Percentiles rank a stretch among this genome's conserved stretches.
Conservation (phyloP, 2,329 filamentous ascomycete species). For the Didymella pinodella region DNA sequence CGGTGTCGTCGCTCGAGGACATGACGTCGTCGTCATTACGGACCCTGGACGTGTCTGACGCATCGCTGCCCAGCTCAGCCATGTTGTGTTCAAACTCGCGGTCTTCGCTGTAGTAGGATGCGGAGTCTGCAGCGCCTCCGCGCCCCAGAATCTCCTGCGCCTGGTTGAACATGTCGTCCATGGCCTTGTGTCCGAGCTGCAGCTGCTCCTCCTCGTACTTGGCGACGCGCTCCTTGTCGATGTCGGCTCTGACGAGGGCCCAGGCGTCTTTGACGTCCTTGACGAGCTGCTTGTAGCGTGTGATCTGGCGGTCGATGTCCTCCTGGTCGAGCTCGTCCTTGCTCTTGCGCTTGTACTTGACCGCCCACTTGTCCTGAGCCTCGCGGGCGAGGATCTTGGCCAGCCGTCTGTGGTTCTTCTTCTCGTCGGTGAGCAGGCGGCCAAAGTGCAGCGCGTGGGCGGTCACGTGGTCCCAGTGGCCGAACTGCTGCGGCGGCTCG, state of each 20-base stretch:
- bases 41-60: not conserved
- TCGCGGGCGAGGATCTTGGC: constrained; percentile 84
- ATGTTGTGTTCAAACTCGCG: constrained; percentile 49
- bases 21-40: constrained; percentile 54
- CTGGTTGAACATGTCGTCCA: constrained; percentile 76
- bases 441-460: constrained; percentile 82
- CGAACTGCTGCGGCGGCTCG: constrained; percentile 80
- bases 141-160: constrained; percentile 61
- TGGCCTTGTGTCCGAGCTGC: constrained; percentile 65
- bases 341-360: constrained; percentile 63
- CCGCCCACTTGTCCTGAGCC: constrained; percentile 77
- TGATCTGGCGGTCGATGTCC: constrained; percentile 70
- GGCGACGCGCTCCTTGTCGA: constrained; percentile 63
- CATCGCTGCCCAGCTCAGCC: constrained; percentile 38
- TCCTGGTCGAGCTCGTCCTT: constrained; percentile 83
- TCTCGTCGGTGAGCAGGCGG: constrained; percentile 80
- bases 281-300: constrained; percentile 75
- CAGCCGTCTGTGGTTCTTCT: constrained; percentile 74
- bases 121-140: constrained; percentile 46
- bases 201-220: constrained; percentile 70
- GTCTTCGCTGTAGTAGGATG: constrained; percentile 51
- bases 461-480: constrained; percentile 85
- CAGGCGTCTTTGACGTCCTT: constrained; percentile 69
- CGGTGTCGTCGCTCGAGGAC: constrained; percentile 46
- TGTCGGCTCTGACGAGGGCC: constrained; percentile 65